Conservation (phyloP, 192 early-diverging fungal genomes). For the Funneliformis mosseae region DNA sequence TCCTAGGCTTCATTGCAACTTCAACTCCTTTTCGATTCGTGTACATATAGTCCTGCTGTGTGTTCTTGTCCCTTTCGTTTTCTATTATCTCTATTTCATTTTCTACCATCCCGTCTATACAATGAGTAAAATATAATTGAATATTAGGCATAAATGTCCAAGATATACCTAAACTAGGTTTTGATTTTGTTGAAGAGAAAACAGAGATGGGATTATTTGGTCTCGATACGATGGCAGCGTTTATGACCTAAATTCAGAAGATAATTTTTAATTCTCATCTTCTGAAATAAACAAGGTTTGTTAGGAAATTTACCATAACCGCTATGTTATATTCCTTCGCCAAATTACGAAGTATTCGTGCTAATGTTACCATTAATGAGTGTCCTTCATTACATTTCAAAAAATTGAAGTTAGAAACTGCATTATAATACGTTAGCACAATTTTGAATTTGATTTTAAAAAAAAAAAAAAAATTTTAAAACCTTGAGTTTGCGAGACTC, state of each 20-base stretch:
- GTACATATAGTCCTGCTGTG: not conserved
- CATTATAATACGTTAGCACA: not conserved
- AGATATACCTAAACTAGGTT: slow-evolving; percentile 22
- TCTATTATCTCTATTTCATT: not conserved
- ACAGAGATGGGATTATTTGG: slow-evolving; percentile 15
- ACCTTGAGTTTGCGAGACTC: not conserved
- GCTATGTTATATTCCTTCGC: slow-evolving; percentile 15
- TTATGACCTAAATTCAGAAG: not conserved
- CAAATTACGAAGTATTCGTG: slow-evolving; percentile 21
- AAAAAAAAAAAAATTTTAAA: not conserved
- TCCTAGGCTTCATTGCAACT: not conserved
- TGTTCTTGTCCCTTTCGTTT: not conserved
- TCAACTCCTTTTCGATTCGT: slow-evolving; percentile 6
- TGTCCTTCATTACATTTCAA: slow-evolving; percentile 3
- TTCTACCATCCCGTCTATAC: not conserved
- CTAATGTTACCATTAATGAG: slow-evolving; percentile 20
- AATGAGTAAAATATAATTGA: slow-evolving; percentile 22
- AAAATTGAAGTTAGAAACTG: not conserved
- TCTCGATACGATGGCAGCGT: not conserved
- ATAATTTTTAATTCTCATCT: not conserved
- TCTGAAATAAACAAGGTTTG: not conserved
- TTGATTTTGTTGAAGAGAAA: slow-evolving; percentile 26
- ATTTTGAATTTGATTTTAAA: not conserved
- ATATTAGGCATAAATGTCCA: slow-evolving; percentile 27
- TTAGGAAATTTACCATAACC: slow-evolving; percentile 2